phyloP scores from a whole-genome alignment of 257 asterid species.

The Capsicum pubescens region DNA sequence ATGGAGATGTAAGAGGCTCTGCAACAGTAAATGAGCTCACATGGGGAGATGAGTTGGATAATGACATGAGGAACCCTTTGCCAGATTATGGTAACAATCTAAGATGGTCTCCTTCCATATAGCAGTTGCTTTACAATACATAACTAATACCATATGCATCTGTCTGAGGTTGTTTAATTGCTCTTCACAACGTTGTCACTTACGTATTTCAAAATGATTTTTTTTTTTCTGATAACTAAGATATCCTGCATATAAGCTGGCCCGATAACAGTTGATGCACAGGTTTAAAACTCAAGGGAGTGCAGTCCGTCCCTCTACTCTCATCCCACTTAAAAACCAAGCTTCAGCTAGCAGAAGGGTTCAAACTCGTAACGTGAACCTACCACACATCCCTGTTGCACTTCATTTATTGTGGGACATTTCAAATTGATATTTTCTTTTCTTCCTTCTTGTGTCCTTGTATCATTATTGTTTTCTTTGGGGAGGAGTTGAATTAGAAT shows the following conservation, averaged over 20 bases:
- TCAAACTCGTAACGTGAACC: neutral
- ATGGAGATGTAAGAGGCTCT: constrained; percentile 77
- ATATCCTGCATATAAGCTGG: neutral
- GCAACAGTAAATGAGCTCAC: constrained; percentile 77
- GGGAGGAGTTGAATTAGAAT: neutral
- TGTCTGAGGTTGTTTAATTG: neutral
- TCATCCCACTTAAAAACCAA: neutral
- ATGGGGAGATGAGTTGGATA: constrained; percentile 78
- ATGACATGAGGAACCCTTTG: constrained; percentile 52
- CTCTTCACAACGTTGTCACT: neutral
- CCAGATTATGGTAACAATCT: constrained; percentile 77
- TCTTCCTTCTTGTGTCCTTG: neutral
- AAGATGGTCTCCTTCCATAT: constrained; percentile 18
- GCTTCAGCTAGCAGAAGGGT: neutral
- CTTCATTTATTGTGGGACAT: neutral
- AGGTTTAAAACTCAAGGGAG: neutral
- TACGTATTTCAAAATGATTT: neutral
- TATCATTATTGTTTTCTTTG: neutral
- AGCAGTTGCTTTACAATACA: neutral
- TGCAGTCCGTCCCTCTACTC: neutral
- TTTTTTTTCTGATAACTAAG: neutral
- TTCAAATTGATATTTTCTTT: neutral
- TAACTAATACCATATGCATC: neutral
- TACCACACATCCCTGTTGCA: neutral
- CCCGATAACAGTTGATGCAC: neutral